A percentile compares a stretch with the other conserved stretches of the same genome.
These are phyloP conservation scores for Viola odorata DNA, from an alignment of 345 rosid species.

Conservation along the genomic window DNA sequence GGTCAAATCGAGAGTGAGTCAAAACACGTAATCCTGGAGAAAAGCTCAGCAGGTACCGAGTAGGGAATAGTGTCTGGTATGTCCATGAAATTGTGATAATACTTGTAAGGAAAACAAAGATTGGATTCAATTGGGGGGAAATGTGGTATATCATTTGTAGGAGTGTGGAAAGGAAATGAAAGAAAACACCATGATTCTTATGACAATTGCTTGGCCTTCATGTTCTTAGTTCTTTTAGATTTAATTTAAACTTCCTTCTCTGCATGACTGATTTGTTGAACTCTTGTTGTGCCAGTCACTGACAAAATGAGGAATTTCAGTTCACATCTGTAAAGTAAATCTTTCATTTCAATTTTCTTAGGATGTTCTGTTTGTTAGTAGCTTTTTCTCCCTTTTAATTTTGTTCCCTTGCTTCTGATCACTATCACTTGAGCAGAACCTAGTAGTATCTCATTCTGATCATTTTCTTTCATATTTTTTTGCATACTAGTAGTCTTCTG, in stretches of 20 bases:
- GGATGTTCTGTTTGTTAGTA: no score
- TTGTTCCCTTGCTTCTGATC: neutral
- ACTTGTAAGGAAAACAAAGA: conserved; percentile 10
- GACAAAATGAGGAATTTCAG: conserved; percentile 14
- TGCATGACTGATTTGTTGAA: conserved; percentile 17
- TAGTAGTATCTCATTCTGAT: no score
- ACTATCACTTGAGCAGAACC: no score
- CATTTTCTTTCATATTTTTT: no score
- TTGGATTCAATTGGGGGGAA: conserved; percentile 13
- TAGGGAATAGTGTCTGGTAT: conserved; percentile 26
- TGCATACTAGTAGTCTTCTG: no score
- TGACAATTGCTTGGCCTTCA: conserved; percentile 19
- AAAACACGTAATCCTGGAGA: conserved; percentile 15
- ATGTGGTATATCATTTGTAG: conserved; percentile 28
- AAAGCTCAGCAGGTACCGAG: conserved; percentile 13
- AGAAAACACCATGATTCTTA: conserved; percentile 22
- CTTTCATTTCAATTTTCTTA: neutral
- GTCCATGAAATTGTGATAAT: conserved; percentile 22
- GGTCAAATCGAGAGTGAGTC: conserved; percentile 4
- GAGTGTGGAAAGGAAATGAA: conserved; percentile 13
- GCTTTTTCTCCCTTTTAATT: neutral
- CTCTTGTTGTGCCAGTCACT: conserved; percentile 5
- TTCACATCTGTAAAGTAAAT: conserved; percentile 1
- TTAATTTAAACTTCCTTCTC: conserved; percentile 13
- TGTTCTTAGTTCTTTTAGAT: conserved; percentile 17